Percentiles rank a stretch among this genome's conserved stretches.
These are phyloP conservation scores for Prunus yedoensis DNA, from an alignment of 331 rosid species.

Conservation along the genomic window DNA sequence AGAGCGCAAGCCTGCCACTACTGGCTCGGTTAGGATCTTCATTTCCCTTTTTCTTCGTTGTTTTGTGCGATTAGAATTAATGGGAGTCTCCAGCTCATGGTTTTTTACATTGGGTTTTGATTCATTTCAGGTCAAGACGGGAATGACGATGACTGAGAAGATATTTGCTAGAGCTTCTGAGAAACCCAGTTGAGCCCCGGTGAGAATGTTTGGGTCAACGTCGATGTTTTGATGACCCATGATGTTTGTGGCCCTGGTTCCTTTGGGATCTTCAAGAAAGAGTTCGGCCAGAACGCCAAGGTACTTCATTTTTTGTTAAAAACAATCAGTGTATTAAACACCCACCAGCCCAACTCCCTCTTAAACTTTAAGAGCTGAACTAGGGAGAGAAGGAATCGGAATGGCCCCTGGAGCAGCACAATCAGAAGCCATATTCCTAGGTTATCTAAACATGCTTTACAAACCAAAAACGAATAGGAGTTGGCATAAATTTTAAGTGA, in stretches of 20 bases:
- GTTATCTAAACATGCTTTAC: background rate
- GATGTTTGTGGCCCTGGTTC: slow-evolving; percentile 96
- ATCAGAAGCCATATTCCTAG: background rate
- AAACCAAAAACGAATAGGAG: no score
- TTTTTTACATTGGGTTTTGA: slow-evolving; percentile 16
- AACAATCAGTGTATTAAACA: background rate
- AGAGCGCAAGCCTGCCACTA: slow-evolving; percentile 73
- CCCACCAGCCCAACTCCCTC: no score
- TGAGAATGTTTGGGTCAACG: slow-evolving; percentile 85
- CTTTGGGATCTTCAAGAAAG: slow-evolving; percentile 83
- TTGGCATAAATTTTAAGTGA: background rate
- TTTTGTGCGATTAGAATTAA: background rate
- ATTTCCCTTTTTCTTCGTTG: background rate
- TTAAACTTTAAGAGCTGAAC: background rate
- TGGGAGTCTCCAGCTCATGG: background rate
- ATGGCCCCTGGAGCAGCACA: background rate
- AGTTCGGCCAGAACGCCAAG: slow-evolving; percentile 88
- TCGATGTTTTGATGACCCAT: slow-evolving; percentile 90
- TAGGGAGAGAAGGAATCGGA: background rate
- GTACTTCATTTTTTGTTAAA: slow-evolving; percentile 26
- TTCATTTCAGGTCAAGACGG: slow-evolving; percentile 65
- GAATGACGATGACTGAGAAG: slow-evolving; percentile 95
- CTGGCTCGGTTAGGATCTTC: slow-evolving; percentile 71
- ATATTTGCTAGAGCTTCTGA: slow-evolving; percentile 82
- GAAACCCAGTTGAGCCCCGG: slow-evolving; percentile 72